These are phyloP conservation scores for Panicum virgatum DNA, from an alignment of 202 grass and related monocot species.

Conservation along the genomic window DNA sequence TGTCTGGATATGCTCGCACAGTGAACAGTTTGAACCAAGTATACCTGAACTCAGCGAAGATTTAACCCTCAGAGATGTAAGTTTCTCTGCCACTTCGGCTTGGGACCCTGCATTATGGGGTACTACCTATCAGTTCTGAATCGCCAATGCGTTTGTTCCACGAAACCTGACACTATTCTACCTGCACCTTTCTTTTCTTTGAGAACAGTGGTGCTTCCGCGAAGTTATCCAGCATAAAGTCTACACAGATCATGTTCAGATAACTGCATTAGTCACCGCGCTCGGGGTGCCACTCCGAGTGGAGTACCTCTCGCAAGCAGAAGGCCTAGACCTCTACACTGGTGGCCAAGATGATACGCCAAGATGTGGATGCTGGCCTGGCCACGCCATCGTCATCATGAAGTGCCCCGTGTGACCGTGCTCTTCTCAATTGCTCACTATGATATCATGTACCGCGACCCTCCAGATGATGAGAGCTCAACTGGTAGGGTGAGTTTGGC, in stretches of 20 bases:
- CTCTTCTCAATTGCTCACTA: too few species aligned
- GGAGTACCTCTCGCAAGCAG: too few species aligned
- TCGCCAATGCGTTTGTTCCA: neutral
- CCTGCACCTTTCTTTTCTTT: neutral
- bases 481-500: too few species aligned
- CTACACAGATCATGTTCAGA: slow-evolving; percentile 23
- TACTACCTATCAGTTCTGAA: slow-evolving; percentile 26
- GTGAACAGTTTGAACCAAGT: neutral
- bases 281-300: too few species aligned
- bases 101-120: neutral
- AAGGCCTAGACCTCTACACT: too few species aligned
- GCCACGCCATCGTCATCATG: too few species aligned
- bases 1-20: slow-evolving; percentile 32
- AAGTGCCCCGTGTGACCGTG: too few species aligned
- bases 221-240: neutral
- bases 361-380: too few species aligned
- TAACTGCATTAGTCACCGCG: slow-evolving; percentile 18
- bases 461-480: too few species aligned
- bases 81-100: slow-evolving; percentile 16
- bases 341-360: too few species aligned
- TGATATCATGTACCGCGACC: too few species aligned
- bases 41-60: neutral
- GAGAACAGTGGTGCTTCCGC: slow-evolving; percentile 39
- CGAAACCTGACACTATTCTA: slow-evolving; percentile 2
- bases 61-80: slow-evolving; percentile 21